Evolutionary conservation across 371 early-diverging fungal species (phyloP).

Genomic region (Mucor sp.): DNA sequence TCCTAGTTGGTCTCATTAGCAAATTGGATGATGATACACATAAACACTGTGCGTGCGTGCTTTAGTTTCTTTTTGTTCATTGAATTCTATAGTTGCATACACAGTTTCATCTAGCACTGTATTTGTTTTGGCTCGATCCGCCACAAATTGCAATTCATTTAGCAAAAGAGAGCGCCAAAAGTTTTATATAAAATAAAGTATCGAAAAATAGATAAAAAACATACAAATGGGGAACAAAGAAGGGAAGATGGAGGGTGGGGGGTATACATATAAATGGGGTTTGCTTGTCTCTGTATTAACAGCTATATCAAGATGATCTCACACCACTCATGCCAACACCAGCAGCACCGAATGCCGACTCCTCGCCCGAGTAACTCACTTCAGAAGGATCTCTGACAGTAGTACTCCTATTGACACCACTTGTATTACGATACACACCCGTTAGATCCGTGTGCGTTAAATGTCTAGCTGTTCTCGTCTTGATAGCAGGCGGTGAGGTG

Average conservation of each 20-base stretch:
- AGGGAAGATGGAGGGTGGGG: not conserved
- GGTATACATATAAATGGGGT: not conserved
- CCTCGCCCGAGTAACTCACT: slow-evolving; percentile 13
- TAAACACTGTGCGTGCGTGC: not conserved
- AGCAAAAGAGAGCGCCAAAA: not conserved
- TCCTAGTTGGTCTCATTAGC: not conserved
- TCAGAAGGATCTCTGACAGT: slow-evolving; percentile 8
- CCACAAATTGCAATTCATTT: not conserved
- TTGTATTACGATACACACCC: not conserved
- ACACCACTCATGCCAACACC: not conserved
- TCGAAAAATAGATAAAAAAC: not conserved
- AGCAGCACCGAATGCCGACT: not conserved
- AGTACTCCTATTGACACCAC: not conserved
- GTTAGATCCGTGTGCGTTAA: slow-evolving; percentile 6
- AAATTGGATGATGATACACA: not conserved
- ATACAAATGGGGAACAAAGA: not conserved
- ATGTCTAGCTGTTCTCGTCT: slow-evolving; percentile 9
- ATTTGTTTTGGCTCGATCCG: too few relatives aligned
- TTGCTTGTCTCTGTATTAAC: not conserved
- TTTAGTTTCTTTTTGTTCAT: not conserved
- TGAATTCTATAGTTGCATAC: not conserved
- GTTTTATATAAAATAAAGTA: not conserved
- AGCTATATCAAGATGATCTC: not conserved
- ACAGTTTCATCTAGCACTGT: too few relatives aligned
- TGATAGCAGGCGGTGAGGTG: not conserved